Evolutionary conservation across 176 grass and related monocot genomes (phyloP), one percentile per base, ranked within the genome.

Genomic region (Cenchrus fungigraminus): DNA sequence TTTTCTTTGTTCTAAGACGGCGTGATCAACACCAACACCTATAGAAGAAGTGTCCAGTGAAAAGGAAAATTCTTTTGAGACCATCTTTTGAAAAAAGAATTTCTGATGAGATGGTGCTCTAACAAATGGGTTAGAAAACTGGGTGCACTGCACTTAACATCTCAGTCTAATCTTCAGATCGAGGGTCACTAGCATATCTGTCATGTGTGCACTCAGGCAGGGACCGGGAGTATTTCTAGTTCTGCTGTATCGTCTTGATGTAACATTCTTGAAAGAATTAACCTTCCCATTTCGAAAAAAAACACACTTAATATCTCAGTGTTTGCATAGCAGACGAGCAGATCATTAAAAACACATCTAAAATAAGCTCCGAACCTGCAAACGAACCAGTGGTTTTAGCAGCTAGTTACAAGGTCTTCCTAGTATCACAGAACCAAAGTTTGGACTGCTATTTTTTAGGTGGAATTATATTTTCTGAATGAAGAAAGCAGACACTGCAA

Each of bases 1-100:
- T 59, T 74, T 31, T 44, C 76, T 45, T 65, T 31, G 60, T 84
- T 82, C 72, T 83, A 31, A 25, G 4, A 50, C 22, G 63, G 25
- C 3, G 25, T 19, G 20, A 40, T 73, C 46, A 59, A 62, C 25
- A 40, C 37, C 56, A 54, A 54, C 4, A 56, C 16, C 59, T 64
- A 44, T 6, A 29, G 50, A 88, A 84, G 76, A n/a, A 4, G 40
- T 50, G 51, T 19, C 59, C 43, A 15, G 29, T 44, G 31, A 74
- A 80, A 80, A 68, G n/a, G 43, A 44, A 19, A 29, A 49, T 19
- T 79, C 22, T 20, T 64, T 79, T 47, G 58, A 12, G 43, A 64
- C 58, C 58, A 31, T 79, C 7, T 79, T 79, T 68, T 60, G 45
- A 19, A 60, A 67, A 20, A 80, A 68, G 10, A 68, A 28, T 50